Percentiles rank a stretch among this genome's conserved stretches.
Evolutionary conservation across 2,329 filamentous ascomycete species (phyloP).

Genomic region (Stemphylium vesicarium): DNA sequence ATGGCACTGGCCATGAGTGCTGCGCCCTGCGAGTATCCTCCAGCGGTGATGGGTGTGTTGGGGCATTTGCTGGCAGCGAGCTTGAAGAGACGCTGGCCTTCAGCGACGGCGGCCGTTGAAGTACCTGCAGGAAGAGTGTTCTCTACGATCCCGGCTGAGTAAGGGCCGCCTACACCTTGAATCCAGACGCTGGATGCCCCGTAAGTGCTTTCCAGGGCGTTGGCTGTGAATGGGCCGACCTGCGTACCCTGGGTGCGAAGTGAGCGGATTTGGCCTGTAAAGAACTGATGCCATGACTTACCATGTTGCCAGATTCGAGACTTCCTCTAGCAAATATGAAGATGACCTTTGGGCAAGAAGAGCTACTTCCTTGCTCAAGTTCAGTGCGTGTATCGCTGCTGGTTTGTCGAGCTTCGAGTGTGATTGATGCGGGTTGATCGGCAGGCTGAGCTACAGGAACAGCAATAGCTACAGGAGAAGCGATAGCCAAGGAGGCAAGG

Average conservation of each 20-base stretch:
- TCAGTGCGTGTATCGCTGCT: slow-evolving; percentile 18
- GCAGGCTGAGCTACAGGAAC: slow-evolving; percentile 1
- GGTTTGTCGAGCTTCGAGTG: slow-evolving; percentile 10
- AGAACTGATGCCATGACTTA: background rate
- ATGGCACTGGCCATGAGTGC: slow-evolving; percentile 45
- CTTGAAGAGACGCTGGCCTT: slow-evolving; percentile 42
- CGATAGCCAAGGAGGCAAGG: background rate
- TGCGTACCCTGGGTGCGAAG: background rate
- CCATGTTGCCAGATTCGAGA: slow-evolving; percentile 29
- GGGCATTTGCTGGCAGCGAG: slow-evolving; percentile 47
- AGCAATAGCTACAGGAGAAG: slow-evolving; percentile 3
- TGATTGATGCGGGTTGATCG: background rate
- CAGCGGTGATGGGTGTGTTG: slow-evolving; percentile 44
- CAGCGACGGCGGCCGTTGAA: slow-evolving; percentile 35
- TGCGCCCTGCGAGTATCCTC: slow-evolving; percentile 50
- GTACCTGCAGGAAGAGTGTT: slow-evolving; percentile 43
- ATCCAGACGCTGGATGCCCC: slow-evolving; percentile 23
- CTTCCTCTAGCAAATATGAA: slow-evolving; percentile 29
- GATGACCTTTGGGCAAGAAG: slow-evolving; percentile 24
- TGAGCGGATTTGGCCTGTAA: background rate
- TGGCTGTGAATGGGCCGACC: slow-evolving; percentile 13
- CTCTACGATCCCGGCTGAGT: slow-evolving; percentile 41
- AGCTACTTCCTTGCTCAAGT: slow-evolving; percentile 19
- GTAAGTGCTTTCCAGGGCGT: slow-evolving; percentile 17
- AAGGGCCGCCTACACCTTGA: slow-evolving; percentile 40